phyloP scores from a whole-genome alignment of 2,329 filamentous ascomycete genomes.

The Cercospora sp. region DNA sequence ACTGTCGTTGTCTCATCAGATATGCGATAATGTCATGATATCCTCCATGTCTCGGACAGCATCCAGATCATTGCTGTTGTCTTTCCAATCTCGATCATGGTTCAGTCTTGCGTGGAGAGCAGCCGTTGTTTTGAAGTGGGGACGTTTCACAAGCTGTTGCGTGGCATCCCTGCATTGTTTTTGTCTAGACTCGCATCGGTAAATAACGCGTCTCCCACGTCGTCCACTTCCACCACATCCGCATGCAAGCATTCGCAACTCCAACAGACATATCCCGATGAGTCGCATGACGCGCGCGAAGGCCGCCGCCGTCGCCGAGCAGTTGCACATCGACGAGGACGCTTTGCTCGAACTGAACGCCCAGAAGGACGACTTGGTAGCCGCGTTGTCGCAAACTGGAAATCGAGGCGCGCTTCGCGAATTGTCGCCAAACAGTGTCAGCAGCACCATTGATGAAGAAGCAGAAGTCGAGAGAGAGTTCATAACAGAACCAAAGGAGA shows the following conservation, averaged over 20 bases:
- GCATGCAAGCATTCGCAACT: not conserved
- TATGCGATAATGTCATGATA: not conserved
- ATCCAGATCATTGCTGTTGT: not conserved
- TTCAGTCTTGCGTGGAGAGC: not conserved
- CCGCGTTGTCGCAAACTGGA: slow-evolving; percentile 15
- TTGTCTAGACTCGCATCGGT: slow-evolving; percentile 13
- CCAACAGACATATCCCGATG: slow-evolving; percentile 17
- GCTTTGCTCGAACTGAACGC: slow-evolving; percentile 36
- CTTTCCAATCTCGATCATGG: not conserved
- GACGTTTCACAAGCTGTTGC: not conserved
- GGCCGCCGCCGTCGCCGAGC: slow-evolving; percentile 42
- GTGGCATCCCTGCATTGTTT: slow-evolving; percentile 8
- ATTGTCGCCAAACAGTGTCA: slow-evolving; percentile 41
- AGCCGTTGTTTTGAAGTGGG: not conserved
- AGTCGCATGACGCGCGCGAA: slow-evolving; percentile 47
- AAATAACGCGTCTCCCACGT: slow-evolving; percentile 2
- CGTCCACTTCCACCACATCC: slow-evolving; percentile 17
- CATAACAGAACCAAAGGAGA: slow-evolving; percentile 40
- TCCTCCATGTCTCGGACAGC: not conserved
- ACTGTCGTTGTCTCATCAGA: not conserved
- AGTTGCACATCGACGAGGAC: slow-evolving; percentile 41
- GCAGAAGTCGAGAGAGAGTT: slow-evolving; percentile 26
- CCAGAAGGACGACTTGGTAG: slow-evolving; percentile 13
- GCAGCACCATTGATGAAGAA: slow-evolving; percentile 26
- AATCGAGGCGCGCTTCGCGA: slow-evolving; percentile 44